A percentile compares a stretch with the other conserved stretches of the same genome.
Evolutionary conservation across 2,329 filamentous ascomycete genomes (phyloP).

Genomic region (Alternaria sp.): DNA sequence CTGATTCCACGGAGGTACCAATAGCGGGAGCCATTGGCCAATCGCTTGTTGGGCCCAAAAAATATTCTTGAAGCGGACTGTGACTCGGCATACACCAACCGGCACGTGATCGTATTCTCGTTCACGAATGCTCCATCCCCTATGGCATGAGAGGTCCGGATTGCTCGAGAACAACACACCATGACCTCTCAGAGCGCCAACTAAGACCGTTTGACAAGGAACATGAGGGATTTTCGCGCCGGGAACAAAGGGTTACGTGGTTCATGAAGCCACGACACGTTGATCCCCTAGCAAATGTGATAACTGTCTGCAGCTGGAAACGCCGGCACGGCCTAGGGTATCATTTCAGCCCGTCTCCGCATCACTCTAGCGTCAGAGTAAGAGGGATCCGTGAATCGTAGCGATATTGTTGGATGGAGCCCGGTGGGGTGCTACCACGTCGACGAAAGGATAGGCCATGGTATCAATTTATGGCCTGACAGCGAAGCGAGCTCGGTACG

Average conservation of each 20-base stretch:
- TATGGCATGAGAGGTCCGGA: constrained; percentile 42
- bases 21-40: constrained; percentile 36
- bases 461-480: constrained; percentile 48
- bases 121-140: constrained; percentile 49
- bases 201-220: constrained; percentile 49
- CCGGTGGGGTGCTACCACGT: constrained; percentile 54
- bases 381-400: constrained; percentile 55
- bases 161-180: constrained; percentile 34
- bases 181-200: constrained; percentile 32
- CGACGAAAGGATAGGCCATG: constrained; percentile 49
- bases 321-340: constrained; percentile 54
- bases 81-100: constrained; percentile 44
- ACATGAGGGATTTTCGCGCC: constrained; percentile 50
- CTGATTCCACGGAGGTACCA: constrained; percentile 34
- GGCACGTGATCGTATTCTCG: constrained; percentile 50
- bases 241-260: constrained; percentile 53
- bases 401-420: constrained; percentile 55
- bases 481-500: constrained; percentile 40
- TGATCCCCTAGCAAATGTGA: constrained; percentile 53
- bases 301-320: constrained; percentile 54
- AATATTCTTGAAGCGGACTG: constrained; percentile 38
- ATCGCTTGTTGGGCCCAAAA: constrained; percentile 37
- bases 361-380: constrained; percentile 55
- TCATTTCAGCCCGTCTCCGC: constrained; percentile 55
- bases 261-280: constrained; percentile 55